Evolutionary conservation across 2,329 filamentous ascomycete genomes (phyloP), one percentile per base, ranked within the genome.

Genomic region (Fusarium denticulatum): DNA sequence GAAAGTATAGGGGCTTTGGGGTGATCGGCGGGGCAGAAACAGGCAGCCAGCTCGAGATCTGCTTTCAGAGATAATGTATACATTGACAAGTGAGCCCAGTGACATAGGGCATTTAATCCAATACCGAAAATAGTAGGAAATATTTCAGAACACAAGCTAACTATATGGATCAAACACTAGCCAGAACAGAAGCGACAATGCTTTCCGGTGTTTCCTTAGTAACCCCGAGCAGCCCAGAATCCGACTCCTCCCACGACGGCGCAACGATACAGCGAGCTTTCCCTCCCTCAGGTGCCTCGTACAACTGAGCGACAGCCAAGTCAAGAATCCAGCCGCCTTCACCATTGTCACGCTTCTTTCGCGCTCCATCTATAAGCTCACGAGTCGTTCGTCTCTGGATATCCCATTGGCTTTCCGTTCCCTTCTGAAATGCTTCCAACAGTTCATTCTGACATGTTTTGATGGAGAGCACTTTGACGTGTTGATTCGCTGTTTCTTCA

Each of bases 401-500:
- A 2, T 55, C 11, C 72, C 72, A 72, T 15, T 69, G 12, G 7
- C 22, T 55, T 43, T 20, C 60, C 3, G 67, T 53, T 4, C 12
- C 58, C 3, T 43, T 47, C 24, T 69, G 55, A 3, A 72, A 69
- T 0, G 68, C 72, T 5, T 66, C 40, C 3, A 74, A 5, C 4
- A 74, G 24, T 2, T 74, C 64, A 2, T 72, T 74, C 13, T 74
- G 72, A 20, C 64, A 72, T 2, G 43, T 57, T 28, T 72, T 74
- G 42, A 74, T 69, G 5, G 72, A 74, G 26, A 74, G 34, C 6
- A 69, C 68, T 12, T 45, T 60, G n/a, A 74, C 60, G 6, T 55
- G 52, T 5, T 58, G 57, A 24, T 74, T 74, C 7, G 53, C 64
- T 7, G 72, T 74, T 26, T 64, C 68, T 8, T 60, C 46, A 1